Evolutionary conservation across 2,329 filamentous ascomycete genomes (phyloP).

Genomic region (Pseudocercospora eumusae): DNA sequence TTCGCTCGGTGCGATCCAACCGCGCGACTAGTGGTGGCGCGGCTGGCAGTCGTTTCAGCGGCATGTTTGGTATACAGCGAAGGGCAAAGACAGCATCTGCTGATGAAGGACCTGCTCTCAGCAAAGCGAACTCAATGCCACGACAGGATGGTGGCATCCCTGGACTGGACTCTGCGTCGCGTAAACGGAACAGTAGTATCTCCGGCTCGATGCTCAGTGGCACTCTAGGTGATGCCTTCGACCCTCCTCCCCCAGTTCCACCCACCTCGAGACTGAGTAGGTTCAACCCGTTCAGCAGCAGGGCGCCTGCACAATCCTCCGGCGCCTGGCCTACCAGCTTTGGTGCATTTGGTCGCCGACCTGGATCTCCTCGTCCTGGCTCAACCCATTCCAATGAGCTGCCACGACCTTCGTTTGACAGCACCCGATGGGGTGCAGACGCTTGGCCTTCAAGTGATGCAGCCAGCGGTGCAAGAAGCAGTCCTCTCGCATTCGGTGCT

Average conservation of each 20-base stretch:
- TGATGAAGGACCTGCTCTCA: conserved; percentile 64
- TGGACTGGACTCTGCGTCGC: conserved; percentile 36
- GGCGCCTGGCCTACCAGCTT: conserved; percentile 46
- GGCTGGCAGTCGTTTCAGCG: conserved; percentile 55
- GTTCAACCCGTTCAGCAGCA: conserved; percentile 8
- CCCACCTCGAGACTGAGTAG: conserved; percentile 29
- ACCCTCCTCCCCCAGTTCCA: conserved; percentile 22
- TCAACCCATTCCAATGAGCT: conserved; percentile 58
- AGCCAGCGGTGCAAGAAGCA: conserved; percentile 41
- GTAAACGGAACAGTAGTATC: conserved; percentile 56
- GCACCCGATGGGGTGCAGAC: conserved; percentile 52
- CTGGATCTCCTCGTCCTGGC: conserved; percentile 60
- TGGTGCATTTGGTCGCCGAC: conserved; percentile 34
- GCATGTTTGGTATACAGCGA: conserved; percentile 57
- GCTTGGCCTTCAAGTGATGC: conserved; percentile 36
- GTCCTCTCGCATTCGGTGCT: conserved; percentile 40
- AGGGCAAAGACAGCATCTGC: conserved; percentile 62
- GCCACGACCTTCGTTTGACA: conserved; percentile 76
- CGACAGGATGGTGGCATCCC: conserved; percentile 50
- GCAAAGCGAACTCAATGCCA: conserved; percentile 70
- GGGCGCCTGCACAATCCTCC: not conserved
- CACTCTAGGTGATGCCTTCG: conserved; percentile 39
- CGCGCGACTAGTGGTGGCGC: conserved; percentile 44
- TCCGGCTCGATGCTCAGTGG: conserved; percentile 50
- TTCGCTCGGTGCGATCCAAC: conserved; percentile 54